Evolutionary conservation across 768 basidiomycete species (phyloP), one percentile per base, ranked within the genome.

Genomic region (Agaricus bisporus): DNA sequence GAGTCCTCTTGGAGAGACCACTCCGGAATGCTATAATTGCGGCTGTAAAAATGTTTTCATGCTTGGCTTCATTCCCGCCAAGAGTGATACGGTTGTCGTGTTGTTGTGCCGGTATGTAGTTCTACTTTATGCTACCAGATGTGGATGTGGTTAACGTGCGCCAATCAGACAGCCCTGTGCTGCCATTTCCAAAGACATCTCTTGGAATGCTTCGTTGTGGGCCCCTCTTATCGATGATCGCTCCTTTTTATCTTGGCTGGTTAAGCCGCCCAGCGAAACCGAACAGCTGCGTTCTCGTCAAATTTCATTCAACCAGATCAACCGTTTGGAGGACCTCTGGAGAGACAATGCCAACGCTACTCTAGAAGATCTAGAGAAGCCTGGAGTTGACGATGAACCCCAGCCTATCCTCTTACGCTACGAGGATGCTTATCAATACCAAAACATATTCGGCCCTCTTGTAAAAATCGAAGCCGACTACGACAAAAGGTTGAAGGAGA

Each of bases 381-480:
- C 94, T 0, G 94, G 95, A 5, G 90, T 98, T 1, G 97, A 99
- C 63, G 97, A 99, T 68, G 97, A 99, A 63, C 94, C 97, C 3
- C 94, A 98, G 66, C 82, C 88, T 6, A 88, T 99, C 57, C 66
- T 95, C 20, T 70, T 89, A 50, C 86, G 85, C 58, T 99, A 99
- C 68, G 95, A 98, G 66, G 97, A 99, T 67, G 97, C 97, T 42
- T 99, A 98, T 65, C 97, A 98, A 64, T 99, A 99, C 67, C 97
- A 99, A 73, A 99, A 99, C 66, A 98, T 99, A 52, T 95, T 98
- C 63, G 97, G 97, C 4, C 97, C 97, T 14, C 81, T 99, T 43
- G 97, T 99, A 69, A 99, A 99, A 74, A 98, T 99, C 61, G 97
- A 99, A 65, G 97, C 97, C 2, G 97, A 99, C 72, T 99, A 98